Evolutionary conservation across 2,329 filamentous ascomycete genomes (phyloP), one percentile per base, ranked within the genome.

Genomic region (Dissoconium aciculare): DNA sequence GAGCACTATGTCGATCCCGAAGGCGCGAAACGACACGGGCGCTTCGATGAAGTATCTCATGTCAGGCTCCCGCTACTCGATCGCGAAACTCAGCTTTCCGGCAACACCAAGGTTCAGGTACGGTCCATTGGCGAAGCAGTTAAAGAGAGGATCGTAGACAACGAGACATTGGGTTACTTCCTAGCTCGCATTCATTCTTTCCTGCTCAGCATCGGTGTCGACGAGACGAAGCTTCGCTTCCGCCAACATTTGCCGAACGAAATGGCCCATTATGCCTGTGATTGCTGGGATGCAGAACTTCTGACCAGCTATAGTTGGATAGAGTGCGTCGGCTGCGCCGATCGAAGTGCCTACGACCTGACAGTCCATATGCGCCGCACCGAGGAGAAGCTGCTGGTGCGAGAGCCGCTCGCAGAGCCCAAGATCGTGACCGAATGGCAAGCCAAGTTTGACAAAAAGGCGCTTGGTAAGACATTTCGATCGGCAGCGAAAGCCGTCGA

Each of bases 151-250:
- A 67, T 87, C 17, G 81, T 95, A 11, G 85, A 95, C 56, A 95
- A 95, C 57, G 84, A 95, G 66, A 95, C 87, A 1, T 69, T 95
- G 26, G 87, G 87, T 40, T 95, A 95, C 64, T 95, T 95, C 67
- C 63, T 95, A 30, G 87, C 82, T 27, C 75, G 87, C 34, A 93
- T 95, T 49, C 77, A 89, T 52, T 70, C 82, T 26, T 95, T 94
- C 69, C 67, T 95, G 42, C 57, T 78, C 50, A 84, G 77, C 58
- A 77, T 95, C 45, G 89, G 87, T 51, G 67, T 91, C 27, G 85
- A 95, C 53, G 65, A 72, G 53, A 68, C 64, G 42, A 95, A 95
- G 66, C 71, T 94, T 46, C 78, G 87, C 33, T 94, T 95, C 69
- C 74, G 87, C 49, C 87, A 95, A 59, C 87, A 95, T 60, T 93